phyloP scores from a whole-genome alignment of 352 stramenopile genomes.

The Phytophthora sojae region DNA sequence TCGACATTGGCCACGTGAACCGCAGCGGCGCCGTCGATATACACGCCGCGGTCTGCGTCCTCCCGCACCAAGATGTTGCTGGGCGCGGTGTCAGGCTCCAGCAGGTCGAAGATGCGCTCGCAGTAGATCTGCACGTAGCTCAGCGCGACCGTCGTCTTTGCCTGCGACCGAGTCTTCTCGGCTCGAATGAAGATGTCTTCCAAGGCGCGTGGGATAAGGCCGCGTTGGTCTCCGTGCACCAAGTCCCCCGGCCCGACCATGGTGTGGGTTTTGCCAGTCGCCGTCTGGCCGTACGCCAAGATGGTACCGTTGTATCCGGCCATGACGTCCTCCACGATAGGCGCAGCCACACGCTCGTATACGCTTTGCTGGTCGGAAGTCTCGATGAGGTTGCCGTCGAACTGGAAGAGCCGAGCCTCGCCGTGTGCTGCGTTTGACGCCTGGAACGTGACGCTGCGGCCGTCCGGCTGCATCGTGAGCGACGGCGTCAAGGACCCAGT shows the following conservation, averaged over 20 bases:
- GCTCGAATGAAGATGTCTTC: slow-evolving; percentile 63
- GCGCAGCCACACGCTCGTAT: slow-evolving; percentile 57
- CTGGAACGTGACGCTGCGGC: slow-evolving; percentile 41
- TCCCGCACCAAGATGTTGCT: slow-evolving; percentile 69
- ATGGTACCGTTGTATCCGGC: slow-evolving; percentile 76
- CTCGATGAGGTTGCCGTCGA: slow-evolving; percentile 63
- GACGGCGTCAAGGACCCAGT: slow-evolving; percentile 25
- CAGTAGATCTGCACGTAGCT: slow-evolving; percentile 89
- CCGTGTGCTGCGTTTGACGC: slow-evolving; percentile 29
- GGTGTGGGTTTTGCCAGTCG: slow-evolving; percentile 75
- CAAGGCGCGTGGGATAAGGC: slow-evolving; percentile 69
- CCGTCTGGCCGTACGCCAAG: slow-evolving; percentile 73
- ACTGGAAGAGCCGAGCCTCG: slow-evolving; percentile 58
- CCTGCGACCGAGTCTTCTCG: slow-evolving; percentile 34
- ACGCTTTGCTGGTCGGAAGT: slow-evolving; percentile 50
- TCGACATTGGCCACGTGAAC: slow-evolving; percentile 49
- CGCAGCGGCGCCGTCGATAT: slow-evolving; percentile 64
- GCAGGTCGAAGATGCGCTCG: slow-evolving; percentile 78
- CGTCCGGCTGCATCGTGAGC: slow-evolving; percentile 41
- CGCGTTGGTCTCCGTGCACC: slow-evolving; percentile 43
- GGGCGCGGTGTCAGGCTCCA: slow-evolving; percentile 49
- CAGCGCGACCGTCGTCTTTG: slow-evolving; percentile 58
- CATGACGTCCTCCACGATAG: slow-evolving; percentile 70
- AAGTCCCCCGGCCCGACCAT: slow-evolving; percentile 64
- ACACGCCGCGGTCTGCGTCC: slow-evolving; percentile 68